Base-by-base conservation (phyloP, 257 asterid species). In the Marsdenia floribunda region DNA sequence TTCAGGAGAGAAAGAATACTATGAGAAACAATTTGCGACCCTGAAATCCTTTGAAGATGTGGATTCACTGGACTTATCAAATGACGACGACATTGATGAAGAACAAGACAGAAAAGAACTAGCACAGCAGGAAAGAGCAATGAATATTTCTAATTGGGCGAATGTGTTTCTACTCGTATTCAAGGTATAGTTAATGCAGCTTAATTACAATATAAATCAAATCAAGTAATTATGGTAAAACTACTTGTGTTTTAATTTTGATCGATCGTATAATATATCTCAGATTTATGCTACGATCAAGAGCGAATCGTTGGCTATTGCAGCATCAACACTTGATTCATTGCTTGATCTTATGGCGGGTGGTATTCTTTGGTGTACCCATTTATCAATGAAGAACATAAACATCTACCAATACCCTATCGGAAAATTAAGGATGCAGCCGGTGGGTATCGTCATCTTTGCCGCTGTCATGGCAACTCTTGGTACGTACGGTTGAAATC, bases 391-490 rank as follows among this genome's bases (percentile, higher is more conserved):
- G 97, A 91, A 91, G 35, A 86, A 58, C 77, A 85, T 89, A 40
- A 91, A 91, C 78, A 89, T 87, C 5, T 91, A 91, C 82, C 85
- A 89, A 54, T 91, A 89, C 66, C 97, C 96, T 0, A 89, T 91
- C 7, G 97, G 96, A 2, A 91, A 91, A 37, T 64, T 89, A 52
- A 82, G 93, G 73, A 83, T 89, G 73, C 96, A 89, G 19, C 97
- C 96, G 1, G 96, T 89, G 0, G 93, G 96, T 65, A 91, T 91
- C 68, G 83, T 89, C 83, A 83, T 91, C 75, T 91, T 91, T 57
- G 90, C 93, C 15, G 96, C 88, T 24, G 65, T 88, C 49, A 91
- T 89, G 96, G 96, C 90, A 6, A 91, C 93, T 77, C 96, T 89
- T 6, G 96, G 96, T 90, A 77, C 2, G 77, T 64, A 9, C 1